Evolutionary conservation across 805 yeast species (phyloP).

Genomic region (Vanderwaltozyma polyspora): DNA sequence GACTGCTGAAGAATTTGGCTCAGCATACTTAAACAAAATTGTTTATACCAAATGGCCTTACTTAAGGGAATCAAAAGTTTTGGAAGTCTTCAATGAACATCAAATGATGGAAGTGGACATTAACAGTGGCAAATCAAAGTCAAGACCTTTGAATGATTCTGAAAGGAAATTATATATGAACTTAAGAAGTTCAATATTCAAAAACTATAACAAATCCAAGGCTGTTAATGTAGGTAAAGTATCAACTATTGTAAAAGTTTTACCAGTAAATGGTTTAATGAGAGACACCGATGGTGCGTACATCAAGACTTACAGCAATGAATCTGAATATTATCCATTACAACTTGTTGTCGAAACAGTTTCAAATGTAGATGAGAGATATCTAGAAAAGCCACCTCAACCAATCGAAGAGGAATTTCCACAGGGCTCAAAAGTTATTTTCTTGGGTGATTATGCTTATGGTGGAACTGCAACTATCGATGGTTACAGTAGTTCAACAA

Average conservation of each 20-base stretch:
- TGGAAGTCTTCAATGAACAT: slow-evolving; percentile 46
- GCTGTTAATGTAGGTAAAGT: slow-evolving; percentile 53
- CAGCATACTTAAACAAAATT: slow-evolving; percentile 46
- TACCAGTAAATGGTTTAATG: slow-evolving; percentile 64
- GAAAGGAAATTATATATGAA: slow-evolving; percentile 38
- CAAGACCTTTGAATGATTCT: slow-evolving; percentile 35
- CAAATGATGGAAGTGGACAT: slow-evolving; percentile 30
- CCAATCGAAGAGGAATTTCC: slow-evolving; percentile 83
- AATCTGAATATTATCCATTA: slow-evolving; percentile 53
- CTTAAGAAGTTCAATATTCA: slow-evolving; percentile 30
- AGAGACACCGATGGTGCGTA: slow-evolving; percentile 65
- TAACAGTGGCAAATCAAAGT: slow-evolving; percentile 18
- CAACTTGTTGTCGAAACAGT: slow-evolving; percentile 73
- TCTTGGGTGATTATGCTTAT: slow-evolving; percentile 77
- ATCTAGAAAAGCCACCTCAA: slow-evolving; percentile 52
- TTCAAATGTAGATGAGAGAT: slow-evolving; percentile 62
- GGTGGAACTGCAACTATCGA: slow-evolving; percentile 66
- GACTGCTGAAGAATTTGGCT: slow-evolving; percentile 53
- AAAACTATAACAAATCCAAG: slow-evolving; percentile 36
- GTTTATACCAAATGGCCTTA: slow-evolving; percentile 88
- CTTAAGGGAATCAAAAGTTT: slow-evolving; percentile 65
- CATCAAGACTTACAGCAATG: slow-evolving; percentile 53
- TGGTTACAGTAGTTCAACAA: slow-evolving; percentile 40
- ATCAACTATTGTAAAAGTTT: slow-evolving; percentile 55
- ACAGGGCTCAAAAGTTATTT: slow-evolving; percentile 53